These are phyloP conservation scores for Debaryomyces maramus DNA, from an alignment of 805 yeast genomes.

Conservation along the genomic window DNA sequence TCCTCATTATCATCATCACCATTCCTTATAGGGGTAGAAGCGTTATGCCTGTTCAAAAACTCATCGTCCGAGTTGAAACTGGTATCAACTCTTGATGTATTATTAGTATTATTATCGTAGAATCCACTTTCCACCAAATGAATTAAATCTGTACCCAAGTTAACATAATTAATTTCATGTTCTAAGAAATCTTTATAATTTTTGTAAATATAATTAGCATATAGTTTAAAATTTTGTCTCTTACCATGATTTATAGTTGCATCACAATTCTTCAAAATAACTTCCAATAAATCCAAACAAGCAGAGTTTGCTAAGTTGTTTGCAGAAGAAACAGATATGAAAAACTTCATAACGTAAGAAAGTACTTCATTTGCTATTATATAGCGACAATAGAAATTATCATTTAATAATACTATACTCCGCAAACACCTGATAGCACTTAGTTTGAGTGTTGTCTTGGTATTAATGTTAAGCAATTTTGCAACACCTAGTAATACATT, in stretches of 20 bases:
- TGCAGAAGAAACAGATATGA: slow-evolving; percentile 46
- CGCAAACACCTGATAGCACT: slow-evolving; percentile 72
- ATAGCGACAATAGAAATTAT: slow-evolving; percentile 56
- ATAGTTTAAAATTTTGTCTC: slow-evolving; percentile 24
- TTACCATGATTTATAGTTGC: slow-evolving; percentile 10
- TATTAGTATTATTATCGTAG: slow-evolving; percentile 5
- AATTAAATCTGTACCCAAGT: slow-evolving; percentile 27
- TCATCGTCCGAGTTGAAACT: slow-evolving; percentile 22
- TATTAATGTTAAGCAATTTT: slow-evolving; percentile 41
- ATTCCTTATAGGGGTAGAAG: slow-evolving; percentile 30
- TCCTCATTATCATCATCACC: no score
- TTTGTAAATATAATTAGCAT: slow-evolving; percentile 31
- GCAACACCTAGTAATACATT: slow-evolving; percentile 58
- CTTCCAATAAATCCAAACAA: slow-evolving; percentile 65
- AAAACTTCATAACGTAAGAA: slow-evolving; percentile 47
- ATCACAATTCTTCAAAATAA: slow-evolving; percentile 29
- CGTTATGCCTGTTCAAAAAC: slow-evolving; percentile 16
- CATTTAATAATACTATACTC: slow-evolving; percentile 59
- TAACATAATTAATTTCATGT: slow-evolving; percentile 28
- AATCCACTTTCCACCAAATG: slow-evolving; percentile 21
- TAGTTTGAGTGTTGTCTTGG: slow-evolving; percentile 56
- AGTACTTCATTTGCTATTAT: slow-evolving; percentile 58
- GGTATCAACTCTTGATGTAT: slow-evolving; percentile 15
- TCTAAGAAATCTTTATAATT: slow-evolving; percentile 29
- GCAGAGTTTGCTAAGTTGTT: slow-evolving; percentile 75